Base-by-base conservation (phyloP, 1,139 yeast species). In the Wickerhamomyces sp. region DNA sequence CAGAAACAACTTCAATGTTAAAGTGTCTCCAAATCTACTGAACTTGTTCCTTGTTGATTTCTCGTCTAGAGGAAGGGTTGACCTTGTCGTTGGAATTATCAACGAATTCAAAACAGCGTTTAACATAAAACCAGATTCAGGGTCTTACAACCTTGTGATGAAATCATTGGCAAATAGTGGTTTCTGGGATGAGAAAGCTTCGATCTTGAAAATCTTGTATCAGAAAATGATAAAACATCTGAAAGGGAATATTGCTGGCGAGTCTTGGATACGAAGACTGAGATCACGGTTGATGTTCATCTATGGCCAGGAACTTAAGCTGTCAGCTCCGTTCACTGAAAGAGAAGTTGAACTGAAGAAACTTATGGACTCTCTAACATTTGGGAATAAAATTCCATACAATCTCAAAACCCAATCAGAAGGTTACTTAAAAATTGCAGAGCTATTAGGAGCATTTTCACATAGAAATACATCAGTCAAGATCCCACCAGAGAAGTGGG, bases 141-240 rank as follows among this genome's bases (percentile, higher is more conserved):
- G 51, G 3, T 47, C 59, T 1, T 64, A 64, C 35, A 59, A 58
- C 16, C 44, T 61, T 37, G 42, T 66, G 3, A 61, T 63, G 51
- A 64, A 64, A 38, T 38, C 60, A 7, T 33, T 64, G 5, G 59
- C 61, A 3, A 55, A 54, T 19, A 52, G 60, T 26, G 67, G 65
- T 0, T 54, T 58, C 31, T 56, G 59, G 51, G 31, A 36, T 14
- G 42, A 50, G 17, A 54, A 61, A 31, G 54, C 58, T 21, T 28
- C 50, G 1, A 43, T 51, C 1, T 36, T 59, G 12, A 47, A 56
- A 27, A 44, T 56, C 3, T 16, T 52, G 7, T 55, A 55, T 32
- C 46, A 51, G 19, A 36, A 43, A 16, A 54, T 54, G 58, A n/a
- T 46, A 13, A 33, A 20, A 10, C 47, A 46, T 30, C 16, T 46